phyloP scores from a whole-genome alignment of 2,329 filamentous ascomycete species.

The Elsinoe necatrix region DNA sequence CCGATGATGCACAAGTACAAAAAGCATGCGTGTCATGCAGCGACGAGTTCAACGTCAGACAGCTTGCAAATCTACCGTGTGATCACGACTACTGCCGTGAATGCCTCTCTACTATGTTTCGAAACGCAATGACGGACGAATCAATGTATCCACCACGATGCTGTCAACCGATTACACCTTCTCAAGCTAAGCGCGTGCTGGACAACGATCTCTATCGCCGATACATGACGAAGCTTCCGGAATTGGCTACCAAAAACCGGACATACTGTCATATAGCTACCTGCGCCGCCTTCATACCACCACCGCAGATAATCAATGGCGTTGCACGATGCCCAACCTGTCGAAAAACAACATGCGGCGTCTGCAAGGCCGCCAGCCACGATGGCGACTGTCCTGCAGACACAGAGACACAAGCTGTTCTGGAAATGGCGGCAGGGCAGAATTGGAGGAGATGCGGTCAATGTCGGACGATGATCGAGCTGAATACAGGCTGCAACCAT shows the following conservation, averaged over 20 bases:
- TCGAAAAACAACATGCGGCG: slow-evolving; percentile 36
- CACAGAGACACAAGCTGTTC: slow-evolving; percentile 24
- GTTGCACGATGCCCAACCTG: slow-evolving; percentile 39
- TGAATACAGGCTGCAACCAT: slow-evolving; percentile 45
- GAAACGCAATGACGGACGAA: slow-evolving; percentile 37
- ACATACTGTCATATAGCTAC: slow-evolving; percentile 41
- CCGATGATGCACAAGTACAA: not conserved
- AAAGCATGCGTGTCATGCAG: not conserved
- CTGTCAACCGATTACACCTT: slow-evolving; percentile 38
- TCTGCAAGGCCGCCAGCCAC: slow-evolving; percentile 37
- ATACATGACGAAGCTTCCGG: slow-evolving; percentile 39
- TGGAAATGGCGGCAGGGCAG: slow-evolving; percentile 35
- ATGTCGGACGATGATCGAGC: slow-evolving; percentile 44
- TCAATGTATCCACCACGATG: slow-evolving; percentile 47
- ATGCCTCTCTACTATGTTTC: slow-evolving; percentile 42
- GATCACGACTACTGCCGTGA: slow-evolving; percentile 37
- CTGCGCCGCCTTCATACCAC: slow-evolving; percentile 42
- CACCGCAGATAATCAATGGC: slow-evolving; percentile 24
- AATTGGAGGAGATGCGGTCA: slow-evolving; percentile 45
- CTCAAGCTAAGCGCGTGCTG: slow-evolving; percentile 30
- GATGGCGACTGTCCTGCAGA: slow-evolving; percentile 17
- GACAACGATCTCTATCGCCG: slow-evolving; percentile 24
- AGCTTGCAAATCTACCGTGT: not conserved
- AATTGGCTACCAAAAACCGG: slow-evolving; percentile 39
- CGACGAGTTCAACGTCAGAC: not conserved